A percentile compares a stretch with the other conserved stretches of the same genome.
phyloP scores from a whole-genome alignment of 2,329 filamentous ascomycete genomes.

The Pseudogymnoascus sp. region DNA sequence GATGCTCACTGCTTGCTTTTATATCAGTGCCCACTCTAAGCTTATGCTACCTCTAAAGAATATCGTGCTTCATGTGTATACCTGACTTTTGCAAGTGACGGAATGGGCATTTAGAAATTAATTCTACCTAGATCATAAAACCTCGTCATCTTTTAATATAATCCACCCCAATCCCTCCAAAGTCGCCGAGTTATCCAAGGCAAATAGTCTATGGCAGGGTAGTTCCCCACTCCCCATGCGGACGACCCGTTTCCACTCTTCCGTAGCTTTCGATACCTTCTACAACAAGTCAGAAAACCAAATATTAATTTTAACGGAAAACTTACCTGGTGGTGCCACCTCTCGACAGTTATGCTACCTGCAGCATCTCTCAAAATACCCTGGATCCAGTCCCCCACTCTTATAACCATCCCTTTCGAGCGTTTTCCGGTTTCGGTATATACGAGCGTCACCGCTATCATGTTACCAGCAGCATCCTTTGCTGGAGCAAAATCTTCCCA shows the following conservation, averaged over 20 bases:
- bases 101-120: background rate
- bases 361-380: constrained; percentile 16
- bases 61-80: background rate
- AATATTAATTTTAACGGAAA: background rate
- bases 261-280: background rate
- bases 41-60: background rate
- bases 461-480: background rate
- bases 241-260: background rate
- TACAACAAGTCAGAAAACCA: background rate
- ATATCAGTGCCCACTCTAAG: background rate
- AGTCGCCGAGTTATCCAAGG: background rate
- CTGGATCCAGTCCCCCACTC: constrained; percentile 19
- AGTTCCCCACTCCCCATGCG: background rate
- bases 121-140: background rate
- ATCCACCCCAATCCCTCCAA: background rate
- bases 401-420: constrained; percentile 15
- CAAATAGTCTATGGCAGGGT: background rate
- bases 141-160: background rate
- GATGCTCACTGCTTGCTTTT: background rate
- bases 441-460: constrained; percentile 11
- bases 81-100: background rate
- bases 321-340: constrained; percentile 13
- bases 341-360: constrained; percentile 13
- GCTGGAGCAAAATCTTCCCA: constrained; percentile 19
- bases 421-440: background rate